A percentile compares a stretch with the other conserved stretches of the same genome.
phyloP scores from a whole-genome alignment of 768 basidiomycete genomes.

The Xerocomellus intermedius region DNA sequence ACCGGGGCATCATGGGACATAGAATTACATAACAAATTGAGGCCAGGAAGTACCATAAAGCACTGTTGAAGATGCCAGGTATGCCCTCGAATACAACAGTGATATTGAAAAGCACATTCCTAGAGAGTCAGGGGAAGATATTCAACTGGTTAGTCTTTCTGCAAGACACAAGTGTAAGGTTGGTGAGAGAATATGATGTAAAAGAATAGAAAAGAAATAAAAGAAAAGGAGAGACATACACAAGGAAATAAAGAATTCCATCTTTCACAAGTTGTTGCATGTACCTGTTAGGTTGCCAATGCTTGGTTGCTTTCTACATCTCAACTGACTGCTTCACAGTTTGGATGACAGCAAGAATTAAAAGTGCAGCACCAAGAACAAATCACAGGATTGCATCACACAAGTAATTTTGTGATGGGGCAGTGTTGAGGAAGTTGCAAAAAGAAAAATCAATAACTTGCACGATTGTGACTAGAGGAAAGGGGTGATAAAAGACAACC shows the following conservation, averaged over 20 bases:
- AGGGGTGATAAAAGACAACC: no score
- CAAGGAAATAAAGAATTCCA: no score
- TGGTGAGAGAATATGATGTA: neutral
- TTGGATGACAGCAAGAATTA: neutral
- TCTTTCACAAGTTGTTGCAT: neutral
- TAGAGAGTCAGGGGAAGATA: neutral
- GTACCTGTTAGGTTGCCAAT: slow-evolving; percentile 7
- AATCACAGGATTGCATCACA: neutral
- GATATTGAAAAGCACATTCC: neutral
- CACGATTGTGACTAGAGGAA: neutral
- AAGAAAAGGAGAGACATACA: neutral
- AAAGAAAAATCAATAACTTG: neutral
- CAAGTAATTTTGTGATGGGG: no score
- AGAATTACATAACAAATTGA: neutral
- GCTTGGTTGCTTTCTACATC: slow-evolving; percentile 6
- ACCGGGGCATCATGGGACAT: neutral
- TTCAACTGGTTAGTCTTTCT: neutral
- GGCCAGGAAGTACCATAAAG: neutral
- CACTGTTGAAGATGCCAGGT: neutral
- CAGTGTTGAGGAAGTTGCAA: neutral
- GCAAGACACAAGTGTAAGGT: neutral
- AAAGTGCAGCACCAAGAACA: neutral
- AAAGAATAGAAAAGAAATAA: no score
- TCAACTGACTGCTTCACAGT: neutral
- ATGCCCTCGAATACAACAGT: no score